Percentiles rank a stretch among this genome's conserved stretches.
Evolutionary conservation across 202 grass and related monocot species (phyloP).

Genomic region (Digitaria exilis): DNA sequence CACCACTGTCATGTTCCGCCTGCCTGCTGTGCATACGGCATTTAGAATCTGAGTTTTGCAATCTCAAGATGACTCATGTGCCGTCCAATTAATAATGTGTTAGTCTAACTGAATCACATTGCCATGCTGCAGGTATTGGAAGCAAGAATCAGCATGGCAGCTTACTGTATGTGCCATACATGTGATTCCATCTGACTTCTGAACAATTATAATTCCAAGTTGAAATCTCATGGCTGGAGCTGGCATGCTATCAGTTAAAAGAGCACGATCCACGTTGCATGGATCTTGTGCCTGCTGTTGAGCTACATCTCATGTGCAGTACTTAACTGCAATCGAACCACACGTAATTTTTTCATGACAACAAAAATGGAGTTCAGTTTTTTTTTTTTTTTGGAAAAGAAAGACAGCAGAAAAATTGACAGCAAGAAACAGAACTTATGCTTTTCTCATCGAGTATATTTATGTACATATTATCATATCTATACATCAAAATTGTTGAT

Average conservation of each 20-base stretch:
- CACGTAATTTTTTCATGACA: too few species aligned
- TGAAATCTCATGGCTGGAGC: not conserved
- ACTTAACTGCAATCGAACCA: too few species aligned
- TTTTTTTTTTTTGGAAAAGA: too few species aligned
- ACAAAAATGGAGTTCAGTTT: too few species aligned
- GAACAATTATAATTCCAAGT: not conserved
- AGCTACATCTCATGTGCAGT: not conserved
- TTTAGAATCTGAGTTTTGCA: slow-evolving; percentile 18
- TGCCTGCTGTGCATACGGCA: not conserved
- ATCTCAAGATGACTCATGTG: slow-evolving; percentile 27
- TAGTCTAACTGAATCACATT: slow-evolving; percentile 12
- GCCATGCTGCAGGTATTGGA: slow-evolving; percentile 23
- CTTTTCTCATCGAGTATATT: too few species aligned
- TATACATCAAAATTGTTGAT: not conserved
- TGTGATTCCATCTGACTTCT: not conserved
- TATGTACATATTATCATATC: too few species aligned
- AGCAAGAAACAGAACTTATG: too few species aligned
- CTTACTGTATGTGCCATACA: not conserved
- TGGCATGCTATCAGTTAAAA: slow-evolving; percentile 10
- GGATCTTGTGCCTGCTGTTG: not conserved
- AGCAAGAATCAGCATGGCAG: slow-evolving; percentile 37
- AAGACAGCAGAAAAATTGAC: too few species aligned
- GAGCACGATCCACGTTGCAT: not conserved
- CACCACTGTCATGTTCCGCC: not conserved
- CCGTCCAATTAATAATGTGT: slow-evolving; percentile 6